A percentile compares a stretch with the other conserved stretches of the same genome.
Conservation (phyloP, 208 protist genomes). For the Herpetomonas muscarum region DNA sequence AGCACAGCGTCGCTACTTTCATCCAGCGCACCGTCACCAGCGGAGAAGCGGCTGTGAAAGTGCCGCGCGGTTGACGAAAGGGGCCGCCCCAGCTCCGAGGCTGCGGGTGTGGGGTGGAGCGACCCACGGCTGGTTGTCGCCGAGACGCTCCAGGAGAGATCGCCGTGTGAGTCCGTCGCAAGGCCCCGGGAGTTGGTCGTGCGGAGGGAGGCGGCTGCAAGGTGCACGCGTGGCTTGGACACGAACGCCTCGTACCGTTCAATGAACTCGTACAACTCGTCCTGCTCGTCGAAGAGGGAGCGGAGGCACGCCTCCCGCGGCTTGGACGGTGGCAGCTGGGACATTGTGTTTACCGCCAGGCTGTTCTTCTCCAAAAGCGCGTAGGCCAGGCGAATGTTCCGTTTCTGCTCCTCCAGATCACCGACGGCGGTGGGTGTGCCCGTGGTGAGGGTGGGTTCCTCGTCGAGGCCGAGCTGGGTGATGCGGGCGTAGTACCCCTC, state of each 20-base stretch:
- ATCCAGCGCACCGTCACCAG: no score
- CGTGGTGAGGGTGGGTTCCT: slow-evolving; percentile 24
- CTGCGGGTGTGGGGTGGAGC: neutral
- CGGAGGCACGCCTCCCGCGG: slow-evolving; percentile 27
- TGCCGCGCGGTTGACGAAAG: no score
- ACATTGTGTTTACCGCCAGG: slow-evolving; percentile 21
- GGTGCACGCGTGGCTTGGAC: slow-evolving; percentile 13
- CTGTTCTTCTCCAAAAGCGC: slow-evolving; percentile 41
- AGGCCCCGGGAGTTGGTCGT: neutral
- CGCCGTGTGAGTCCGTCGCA: neutral
- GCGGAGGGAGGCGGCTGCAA: neutral
- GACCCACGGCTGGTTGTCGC: neutral
- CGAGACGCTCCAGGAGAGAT: neutral
- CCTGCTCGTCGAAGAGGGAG: slow-evolving; percentile 27
- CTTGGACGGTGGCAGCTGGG: slow-evolving; percentile 28
- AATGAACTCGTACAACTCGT: slow-evolving; percentile 24
- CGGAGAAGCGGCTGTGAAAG: no score
- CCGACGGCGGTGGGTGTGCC: slow-evolving; percentile 7
- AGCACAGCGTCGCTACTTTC: no score
- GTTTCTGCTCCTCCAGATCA: slow-evolving; percentile 24
- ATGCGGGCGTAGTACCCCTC: slow-evolving; percentile 31
- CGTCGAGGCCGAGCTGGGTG: slow-evolving; percentile 24
- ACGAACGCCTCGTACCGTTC: slow-evolving; percentile 27
- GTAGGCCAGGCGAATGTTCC: slow-evolving; percentile 30
- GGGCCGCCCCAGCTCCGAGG: neutral